Evolutionary conservation across 179 eudicot genomes (phyloP).

Genomic region (Silene noctiflora): DNA sequence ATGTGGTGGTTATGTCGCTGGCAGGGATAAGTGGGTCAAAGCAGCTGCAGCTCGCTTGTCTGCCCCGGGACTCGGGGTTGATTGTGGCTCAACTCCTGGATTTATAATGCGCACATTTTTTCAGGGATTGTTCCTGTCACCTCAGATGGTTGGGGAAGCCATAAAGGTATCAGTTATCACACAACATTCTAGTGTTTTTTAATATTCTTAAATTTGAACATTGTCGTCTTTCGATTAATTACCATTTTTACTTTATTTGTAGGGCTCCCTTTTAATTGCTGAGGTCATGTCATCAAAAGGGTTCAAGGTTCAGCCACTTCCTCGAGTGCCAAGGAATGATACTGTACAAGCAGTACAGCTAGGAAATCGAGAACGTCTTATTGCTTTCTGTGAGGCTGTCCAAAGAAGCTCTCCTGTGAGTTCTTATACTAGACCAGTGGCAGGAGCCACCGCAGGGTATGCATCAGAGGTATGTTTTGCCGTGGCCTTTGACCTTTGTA

Average conservation of each 20-base stretch:
- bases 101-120: slow-evolving; percentile 74
- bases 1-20: slow-evolving; percentile 98
- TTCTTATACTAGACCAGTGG: slow-evolving; percentile 77
- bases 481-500: too few species aligned
- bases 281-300: slow-evolving; percentile 90
- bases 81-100: slow-evolving; percentile 96
- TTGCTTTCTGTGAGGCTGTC: slow-evolving; percentile 95
- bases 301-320: slow-evolving; percentile 82
- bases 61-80: slow-evolving; percentile 93
- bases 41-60: slow-evolving; percentile 97
- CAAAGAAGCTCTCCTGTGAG: slow-evolving; percentile 92
- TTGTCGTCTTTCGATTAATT: slow-evolving; percentile 6
- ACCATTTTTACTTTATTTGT: neutral
- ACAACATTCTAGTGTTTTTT: neutral
- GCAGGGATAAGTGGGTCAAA: slow-evolving; percentile 73
- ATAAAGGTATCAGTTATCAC: slow-evolving; percentile 50
- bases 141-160: slow-evolving; percentile 99
- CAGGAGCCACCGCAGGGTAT: slow-evolving; percentile 89
- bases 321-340: slow-evolving; percentile 76
- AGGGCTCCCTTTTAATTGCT: slow-evolving; percentile 90
- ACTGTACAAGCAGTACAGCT: slow-evolving; percentile 95
- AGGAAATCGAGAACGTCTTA: slow-evolving; percentile 71
- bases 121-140: slow-evolving; percentile 90
- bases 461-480: slow-evolving; percentile 94
- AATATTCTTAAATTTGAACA: neutral